Conservation (phyloP, 192 early-diverging fungal species). For the Lobosporangium transversale region DNA sequence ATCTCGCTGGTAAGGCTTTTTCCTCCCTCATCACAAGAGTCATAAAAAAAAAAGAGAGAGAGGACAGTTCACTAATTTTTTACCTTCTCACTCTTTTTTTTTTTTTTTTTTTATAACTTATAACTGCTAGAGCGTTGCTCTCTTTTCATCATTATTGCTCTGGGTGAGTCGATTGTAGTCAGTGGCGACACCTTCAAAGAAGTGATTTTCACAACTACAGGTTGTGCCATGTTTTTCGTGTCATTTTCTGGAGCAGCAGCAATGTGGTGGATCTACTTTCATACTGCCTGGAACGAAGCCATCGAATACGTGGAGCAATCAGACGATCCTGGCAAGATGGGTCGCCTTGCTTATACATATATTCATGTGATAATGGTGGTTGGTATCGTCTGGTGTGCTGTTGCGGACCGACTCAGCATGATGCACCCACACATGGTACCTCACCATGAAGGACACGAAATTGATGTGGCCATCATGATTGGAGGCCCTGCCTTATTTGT, state of each 20-base stretch:
- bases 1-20: constrained; percentile 31
- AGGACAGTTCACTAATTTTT: too few relatives aligned
- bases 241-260: constrained; percentile 24
- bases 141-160: constrained; percentile 39
- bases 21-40: neutral
- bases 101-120: neutral
- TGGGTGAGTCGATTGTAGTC: constrained; percentile 45
- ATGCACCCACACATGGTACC: constrained; percentile 21
- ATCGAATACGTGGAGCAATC: constrained; percentile 21
- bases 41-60: neutral
- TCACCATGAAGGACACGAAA: constrained; percentile 17
- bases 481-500: constrained; percentile 36
- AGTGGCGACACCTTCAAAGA: constrained; percentile 34
- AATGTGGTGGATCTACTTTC: constrained; percentile 53
- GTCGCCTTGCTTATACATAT: constrained; percentile 39
- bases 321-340: constrained; percentile 38
- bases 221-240: constrained; percentile 34
- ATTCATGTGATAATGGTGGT: constrained; percentile 39
- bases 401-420: constrained; percentile 35
- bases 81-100: neutral
- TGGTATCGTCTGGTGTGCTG: constrained; percentile 38
- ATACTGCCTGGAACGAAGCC: constrained; percentile 27
- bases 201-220: constrained; percentile 15
- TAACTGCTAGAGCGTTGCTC: constrained; percentile 32
- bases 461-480: constrained; percentile 33